phyloP scores from a whole-genome alignment of 371 early-diverging fungal species.

The Mortierella sp. region DNA sequence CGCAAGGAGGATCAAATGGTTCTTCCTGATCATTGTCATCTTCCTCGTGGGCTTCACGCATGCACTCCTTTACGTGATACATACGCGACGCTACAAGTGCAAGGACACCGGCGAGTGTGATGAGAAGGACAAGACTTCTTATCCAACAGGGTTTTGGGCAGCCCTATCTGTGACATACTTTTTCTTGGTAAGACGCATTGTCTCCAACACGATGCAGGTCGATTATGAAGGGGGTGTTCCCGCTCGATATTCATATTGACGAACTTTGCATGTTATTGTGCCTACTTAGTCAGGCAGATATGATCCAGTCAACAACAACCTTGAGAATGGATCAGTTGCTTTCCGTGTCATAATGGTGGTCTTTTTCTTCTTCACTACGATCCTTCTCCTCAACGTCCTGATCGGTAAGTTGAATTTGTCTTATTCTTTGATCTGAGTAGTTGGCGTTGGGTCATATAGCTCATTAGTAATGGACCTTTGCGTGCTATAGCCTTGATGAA shows the following conservation, averaged over 20 bases:
- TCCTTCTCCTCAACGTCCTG: conserved; percentile 46
- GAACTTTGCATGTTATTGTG: too few relatives aligned
- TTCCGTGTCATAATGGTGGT: conserved; percentile 46
- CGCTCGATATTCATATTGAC: too few relatives aligned
- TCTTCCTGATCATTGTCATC: conserved; percentile 40
- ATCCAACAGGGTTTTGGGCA: conserved; percentile 8
- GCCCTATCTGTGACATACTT: conserved; percentile 29
- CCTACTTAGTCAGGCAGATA: conserved; percentile 34
- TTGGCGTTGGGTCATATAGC: too few relatives aligned
- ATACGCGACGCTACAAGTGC: conserved; percentile 8
- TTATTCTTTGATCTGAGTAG: too few relatives aligned
- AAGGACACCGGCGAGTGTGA: background rate
- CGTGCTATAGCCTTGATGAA: conserved; percentile 39
- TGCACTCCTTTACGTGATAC: conserved; percentile 39
- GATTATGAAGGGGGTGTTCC: background rate
- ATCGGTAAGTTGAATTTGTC: conserved; percentile 32
- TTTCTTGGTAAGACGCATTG: conserved; percentile 28
- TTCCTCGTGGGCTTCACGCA: conserved; percentile 47
- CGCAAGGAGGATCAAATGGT: conserved; percentile 41
- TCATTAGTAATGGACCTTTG: background rate
- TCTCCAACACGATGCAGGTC: background rate
- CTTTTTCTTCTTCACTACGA: conserved; percentile 46
- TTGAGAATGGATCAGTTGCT: background rate
- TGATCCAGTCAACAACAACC: conserved; percentile 12
- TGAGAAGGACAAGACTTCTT: background rate